phyloP scores from a whole-genome alignment of 495 filamentous ascomycete species.

The Hypoxylon intermedium region DNA sequence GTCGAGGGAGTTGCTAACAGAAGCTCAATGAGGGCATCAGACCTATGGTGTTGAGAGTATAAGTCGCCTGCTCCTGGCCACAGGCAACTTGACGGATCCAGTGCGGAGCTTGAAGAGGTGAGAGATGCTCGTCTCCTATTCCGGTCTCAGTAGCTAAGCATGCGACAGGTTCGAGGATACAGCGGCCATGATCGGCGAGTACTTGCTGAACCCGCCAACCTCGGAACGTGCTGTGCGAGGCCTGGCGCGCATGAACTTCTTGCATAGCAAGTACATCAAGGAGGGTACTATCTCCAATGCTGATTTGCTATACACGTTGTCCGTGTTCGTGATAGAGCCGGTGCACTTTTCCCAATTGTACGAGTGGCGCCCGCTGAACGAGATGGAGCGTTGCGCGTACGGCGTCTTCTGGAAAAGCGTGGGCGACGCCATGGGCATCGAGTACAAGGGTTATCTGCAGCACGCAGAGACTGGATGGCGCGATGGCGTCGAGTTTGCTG shows the following conservation, averaged over 20 bases:
- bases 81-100: conserved; percentile 62
- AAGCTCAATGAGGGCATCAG: conserved; percentile 44
- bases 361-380: conserved; percentile 69
- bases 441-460: conserved; percentile 50
- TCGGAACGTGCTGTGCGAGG: conserved; percentile 57
- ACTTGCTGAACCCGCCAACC: conserved; percentile 50
- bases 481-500: conserved; percentile 70
- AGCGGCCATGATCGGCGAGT: conserved; percentile 61
- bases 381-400: conserved; percentile 69
- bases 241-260: conserved; percentile 70
- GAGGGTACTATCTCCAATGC: conserved; percentile 66
- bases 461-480: conserved; percentile 51
- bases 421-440: conserved; percentile 67
- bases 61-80: conserved; percentile 62
- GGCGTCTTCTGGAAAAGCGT: conserved; percentile 71
- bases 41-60: conserved; percentile 74
- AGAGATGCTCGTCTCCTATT: neutral
- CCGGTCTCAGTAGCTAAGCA: conserved; percentile 1
- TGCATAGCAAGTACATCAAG: conserved; percentile 66
- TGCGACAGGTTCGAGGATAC: conserved; percentile 66
- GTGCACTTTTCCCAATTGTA: conserved; percentile 62
- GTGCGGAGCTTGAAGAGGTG: conserved; percentile 62
- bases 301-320: conserved; percentile 73
- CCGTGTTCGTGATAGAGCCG: conserved; percentile 67
- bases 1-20: too few species aligned